Percentiles rank a stretch among this genome's conserved stretches.
phyloP scores from a whole-genome alignment of 371 early-diverging fungal species.

The Syncephalastrum sp. region DNA sequence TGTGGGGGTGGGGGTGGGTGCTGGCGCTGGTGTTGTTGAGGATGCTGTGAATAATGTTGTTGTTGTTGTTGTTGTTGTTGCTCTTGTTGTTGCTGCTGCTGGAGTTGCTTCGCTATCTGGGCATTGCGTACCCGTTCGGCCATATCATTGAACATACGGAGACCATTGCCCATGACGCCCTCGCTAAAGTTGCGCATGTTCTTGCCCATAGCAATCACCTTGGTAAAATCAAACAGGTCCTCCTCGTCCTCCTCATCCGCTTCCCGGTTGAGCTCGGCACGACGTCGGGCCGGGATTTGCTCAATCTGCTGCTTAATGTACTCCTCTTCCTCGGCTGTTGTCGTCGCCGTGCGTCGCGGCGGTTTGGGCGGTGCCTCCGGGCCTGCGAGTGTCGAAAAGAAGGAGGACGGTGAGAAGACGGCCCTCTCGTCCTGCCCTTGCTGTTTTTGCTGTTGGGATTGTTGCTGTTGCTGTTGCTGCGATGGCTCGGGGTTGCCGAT shows the following conservation, averaged over 20 bases:
- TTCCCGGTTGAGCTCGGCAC: background rate
- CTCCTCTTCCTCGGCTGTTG: too few relatives aligned
- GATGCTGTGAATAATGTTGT: background rate
- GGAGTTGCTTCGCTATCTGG: background rate
- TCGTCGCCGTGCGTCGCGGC: too few relatives aligned
- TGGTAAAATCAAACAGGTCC: slow-evolving; percentile 42
- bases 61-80: slow-evolving; percentile 2
- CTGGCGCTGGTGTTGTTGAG: background rate
- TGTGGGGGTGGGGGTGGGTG: background rate
- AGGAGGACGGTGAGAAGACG: slow-evolving; percentile 30
- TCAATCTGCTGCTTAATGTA: slow-evolving; percentile 2
- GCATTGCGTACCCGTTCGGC: slow-evolving; percentile 30
- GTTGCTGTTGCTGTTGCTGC: too few relatives aligned
- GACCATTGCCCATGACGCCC: slow-evolving; percentile 33
- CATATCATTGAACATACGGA: slow-evolving; percentile 40
- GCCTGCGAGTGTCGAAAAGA: slow-evolving; percentile 36
- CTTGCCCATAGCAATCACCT: slow-evolving; percentile 41
- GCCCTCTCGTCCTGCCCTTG: slow-evolving; percentile 3
- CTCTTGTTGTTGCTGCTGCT: slow-evolving; percentile 4
- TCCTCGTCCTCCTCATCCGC: slow-evolving; percentile 23
- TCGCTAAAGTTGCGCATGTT: slow-evolving; percentile 31
- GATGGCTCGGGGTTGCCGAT: slow-evolving; percentile 13
- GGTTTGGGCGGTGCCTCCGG: slow-evolving; percentile 9
- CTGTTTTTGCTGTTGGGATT: too few relatives aligned
- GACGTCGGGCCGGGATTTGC: too few relatives aligned